Conservation (phyloP, 306 rosid species). For the Dryas alaskensis region DNA sequence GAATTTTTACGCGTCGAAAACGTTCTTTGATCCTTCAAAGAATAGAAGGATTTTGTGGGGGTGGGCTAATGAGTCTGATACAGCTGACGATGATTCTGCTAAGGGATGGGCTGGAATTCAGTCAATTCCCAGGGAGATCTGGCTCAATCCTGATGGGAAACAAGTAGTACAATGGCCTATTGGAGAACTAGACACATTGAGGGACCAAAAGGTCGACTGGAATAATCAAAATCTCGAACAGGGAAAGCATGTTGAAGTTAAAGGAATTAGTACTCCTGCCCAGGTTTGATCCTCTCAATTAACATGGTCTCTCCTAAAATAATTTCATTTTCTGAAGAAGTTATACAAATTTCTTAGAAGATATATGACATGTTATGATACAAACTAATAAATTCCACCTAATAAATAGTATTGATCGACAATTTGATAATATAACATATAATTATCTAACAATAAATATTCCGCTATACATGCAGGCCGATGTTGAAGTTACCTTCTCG, state of each 20-base stretch:
- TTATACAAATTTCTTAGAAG: no score
- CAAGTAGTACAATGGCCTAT: constrained; percentile 78
- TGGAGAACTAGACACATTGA: constrained; percentile 52
- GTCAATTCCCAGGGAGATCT: constrained; percentile 67
- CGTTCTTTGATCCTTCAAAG: constrained; percentile 62
- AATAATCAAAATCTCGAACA: constrained; percentile 29
- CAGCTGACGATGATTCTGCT: background rate
- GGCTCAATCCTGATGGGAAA: constrained; percentile 55
- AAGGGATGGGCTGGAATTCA: constrained; percentile 34
- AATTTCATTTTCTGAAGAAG: no score
- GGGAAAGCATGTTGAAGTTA: constrained; percentile 54
- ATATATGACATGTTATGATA: no score
- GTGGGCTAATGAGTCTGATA: constrained; percentile 26
- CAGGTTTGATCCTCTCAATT: constrained; percentile 42
- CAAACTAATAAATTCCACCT: no score
- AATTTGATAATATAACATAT: no score
- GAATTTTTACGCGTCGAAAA: constrained; percentile 80
- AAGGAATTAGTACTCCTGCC: constrained; percentile 63
- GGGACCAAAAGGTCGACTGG: constrained; percentile 36
- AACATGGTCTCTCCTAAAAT: no score
- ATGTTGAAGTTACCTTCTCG: constrained; percentile 70
- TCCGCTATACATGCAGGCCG: constrained; percentile 45
- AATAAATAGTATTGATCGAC: no score
- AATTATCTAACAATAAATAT: no score
- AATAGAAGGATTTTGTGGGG: constrained; percentile 38